These are phyloP conservation scores for Leccinum fibrillosum DNA, from an alignment of 768 basidiomycete genomes.

Conservation along the genomic window DNA sequence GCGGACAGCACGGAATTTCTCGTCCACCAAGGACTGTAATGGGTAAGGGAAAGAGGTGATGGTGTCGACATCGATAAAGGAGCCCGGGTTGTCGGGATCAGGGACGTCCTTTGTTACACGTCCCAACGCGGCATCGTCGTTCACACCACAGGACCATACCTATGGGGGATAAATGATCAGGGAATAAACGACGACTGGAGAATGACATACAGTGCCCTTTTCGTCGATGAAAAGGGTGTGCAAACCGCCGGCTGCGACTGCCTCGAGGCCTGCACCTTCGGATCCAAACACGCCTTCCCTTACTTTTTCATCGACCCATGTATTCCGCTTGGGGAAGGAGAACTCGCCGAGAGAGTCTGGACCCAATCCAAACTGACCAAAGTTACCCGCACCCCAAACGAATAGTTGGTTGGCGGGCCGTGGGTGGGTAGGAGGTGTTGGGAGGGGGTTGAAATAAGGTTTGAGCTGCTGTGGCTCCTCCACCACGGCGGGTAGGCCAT, in stretches of 20 bases:
- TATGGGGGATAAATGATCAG: conserved; percentile 27
- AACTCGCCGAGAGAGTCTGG: conserved; percentile 68
- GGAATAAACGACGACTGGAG: neutral
- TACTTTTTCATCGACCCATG: conserved; percentile 75
- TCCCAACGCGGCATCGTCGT: conserved; percentile 87
- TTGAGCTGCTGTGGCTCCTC: conserved; percentile 40
- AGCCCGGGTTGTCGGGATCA: conserved; percentile 55
- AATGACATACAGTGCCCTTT: conserved; percentile 73
- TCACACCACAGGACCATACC: conserved; percentile 85
- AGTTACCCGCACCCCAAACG: conserved; percentile 89
- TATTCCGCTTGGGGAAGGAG: conserved; percentile 70
- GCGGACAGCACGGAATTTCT: conserved; percentile 80
- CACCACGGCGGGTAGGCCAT: conserved; percentile 29
- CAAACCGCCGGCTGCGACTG: conserved; percentile 79
- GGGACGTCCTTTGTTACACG: conserved; percentile 64
- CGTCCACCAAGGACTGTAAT: conserved; percentile 64
- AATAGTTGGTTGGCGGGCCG: conserved; percentile 75
- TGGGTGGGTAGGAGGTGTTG: conserved; percentile 49
- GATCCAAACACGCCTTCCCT: conserved; percentile 67
- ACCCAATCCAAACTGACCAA: conserved; percentile 94
- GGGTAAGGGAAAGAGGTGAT: conserved; percentile 61
- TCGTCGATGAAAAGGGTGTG: conserved; percentile 89
- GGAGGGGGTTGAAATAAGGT: conserved; percentile 67
- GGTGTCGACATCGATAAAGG: conserved; percentile 52
- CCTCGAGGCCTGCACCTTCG: conserved; percentile 76